phyloP scores from a whole-genome alignment of 2,329 filamentous ascomycete species.

The Paracorniculantispora psalliotae region DNA sequence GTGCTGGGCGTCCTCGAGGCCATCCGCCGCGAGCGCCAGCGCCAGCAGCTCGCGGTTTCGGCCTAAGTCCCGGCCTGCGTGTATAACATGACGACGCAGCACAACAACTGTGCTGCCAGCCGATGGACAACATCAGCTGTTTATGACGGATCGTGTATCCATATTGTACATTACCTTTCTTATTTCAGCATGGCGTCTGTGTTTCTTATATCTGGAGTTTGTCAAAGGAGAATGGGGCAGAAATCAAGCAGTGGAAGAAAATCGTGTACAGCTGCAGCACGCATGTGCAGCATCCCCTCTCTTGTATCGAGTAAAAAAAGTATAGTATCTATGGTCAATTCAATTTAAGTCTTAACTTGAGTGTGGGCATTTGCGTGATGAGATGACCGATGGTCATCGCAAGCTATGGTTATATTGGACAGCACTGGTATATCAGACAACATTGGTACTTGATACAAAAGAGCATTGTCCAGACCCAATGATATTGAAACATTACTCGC shows the following conservation, averaged over 20 bases:
- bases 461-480: too few species aligned
- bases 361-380: too few species aligned
- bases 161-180: conserved; percentile 29
- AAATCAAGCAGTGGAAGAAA: conserved; percentile 15
- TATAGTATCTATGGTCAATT: conserved; percentile 16
- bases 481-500: too few species aligned
- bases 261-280: conserved; percentile 25
- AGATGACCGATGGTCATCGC: too few species aligned
- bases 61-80: neutral
- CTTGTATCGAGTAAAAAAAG: conserved; percentile 28
- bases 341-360: neutral
- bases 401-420: too few species aligned
- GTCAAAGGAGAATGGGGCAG: conserved; percentile 8
- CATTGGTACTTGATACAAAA: too few species aligned
- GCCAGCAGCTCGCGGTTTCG: conserved; percentile 20
- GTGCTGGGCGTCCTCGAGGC: conserved; percentile 55
- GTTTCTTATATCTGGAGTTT: conserved; percentile 18
- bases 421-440: too few species aligned
- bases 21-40: conserved; percentile 41
- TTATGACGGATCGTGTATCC: conserved; percentile 20
- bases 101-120: conserved; percentile 4
- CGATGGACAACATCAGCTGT: neutral
- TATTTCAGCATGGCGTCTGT: conserved; percentile 33
- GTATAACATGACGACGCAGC: conserved; percentile 8
- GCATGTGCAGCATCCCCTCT: conserved; percentile 34